Conservation (phyloP, 306 rosid species). For the Vigna angularis region DNA sequence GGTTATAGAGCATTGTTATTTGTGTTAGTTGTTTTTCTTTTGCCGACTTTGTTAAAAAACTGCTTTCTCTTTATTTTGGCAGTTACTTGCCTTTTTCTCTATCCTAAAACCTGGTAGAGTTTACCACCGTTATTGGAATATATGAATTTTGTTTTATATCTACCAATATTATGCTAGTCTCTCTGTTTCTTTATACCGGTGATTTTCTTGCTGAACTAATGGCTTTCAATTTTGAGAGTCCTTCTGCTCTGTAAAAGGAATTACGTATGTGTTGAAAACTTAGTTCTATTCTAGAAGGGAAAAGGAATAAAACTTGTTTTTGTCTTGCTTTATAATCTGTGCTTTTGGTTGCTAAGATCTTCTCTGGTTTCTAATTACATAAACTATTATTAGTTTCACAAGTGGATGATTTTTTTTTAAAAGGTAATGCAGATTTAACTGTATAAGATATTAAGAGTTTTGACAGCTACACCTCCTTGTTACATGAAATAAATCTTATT, state of each 20-base stretch:
- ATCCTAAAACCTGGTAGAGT: slow-evolving; percentile 22
- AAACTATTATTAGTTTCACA: not conserved
- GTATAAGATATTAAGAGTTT: not conserved
- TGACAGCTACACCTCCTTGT: not conserved
- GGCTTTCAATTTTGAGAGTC: slow-evolving; percentile 10
- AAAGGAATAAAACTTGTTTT: slow-evolving; percentile 38
- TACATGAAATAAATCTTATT: slow-evolving; percentile 11
- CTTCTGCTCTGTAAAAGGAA: slow-evolving; percentile 14
- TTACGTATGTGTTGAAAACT: slow-evolving; percentile 19
- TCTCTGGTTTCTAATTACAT: slow-evolving; percentile 33
- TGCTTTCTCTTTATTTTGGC: not conserved
- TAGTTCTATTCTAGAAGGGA: slow-evolving; percentile 12
- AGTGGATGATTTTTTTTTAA: slow-evolving; percentile 14
- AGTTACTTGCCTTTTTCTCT: not conserved
- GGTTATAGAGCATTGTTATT: not conserved
- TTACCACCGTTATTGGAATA: not conserved
- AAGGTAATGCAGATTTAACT: slow-evolving; percentile 11
- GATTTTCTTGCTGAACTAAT: not conserved
- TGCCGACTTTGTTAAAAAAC: slow-evolving; percentile 8
- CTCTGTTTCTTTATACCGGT: not conserved
- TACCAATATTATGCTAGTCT: slow-evolving; percentile 24
- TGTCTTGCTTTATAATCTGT: not conserved
- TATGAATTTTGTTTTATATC: not conserved
- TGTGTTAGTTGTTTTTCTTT: not conserved
- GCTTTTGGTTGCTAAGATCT: not conserved